Base-by-base conservation (phyloP, 192 early-diverging fungal species). In the Funneliformis mosseae region DNA sequence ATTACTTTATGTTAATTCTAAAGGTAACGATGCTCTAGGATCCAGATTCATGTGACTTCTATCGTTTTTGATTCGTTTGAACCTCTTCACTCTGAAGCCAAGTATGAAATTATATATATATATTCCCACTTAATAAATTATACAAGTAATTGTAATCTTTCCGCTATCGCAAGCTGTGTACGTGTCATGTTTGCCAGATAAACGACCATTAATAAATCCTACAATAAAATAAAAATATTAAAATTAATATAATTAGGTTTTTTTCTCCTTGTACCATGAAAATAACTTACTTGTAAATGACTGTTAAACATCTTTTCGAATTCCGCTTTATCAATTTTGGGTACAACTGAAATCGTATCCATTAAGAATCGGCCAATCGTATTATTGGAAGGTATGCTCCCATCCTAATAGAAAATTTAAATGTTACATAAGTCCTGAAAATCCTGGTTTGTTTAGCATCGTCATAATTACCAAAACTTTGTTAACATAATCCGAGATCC, bases 121-220 rank as follows among this genome's bases (percentile, higher is more conserved):
- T n/a, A n/a, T 33, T 33, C 33, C 33, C 33, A 33, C 33, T 33
- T 69, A 41, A 23, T 8, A 55, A 76, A 41, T 83, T 89, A 93
- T 77, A 92, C 85, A 82, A 96, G 87, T 69, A 91, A 88, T 80
- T 97, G 93, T 73, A 99, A 89, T 80, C 92, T 88, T 84, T 98
- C 95, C 55, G 96, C 95, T 88, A 99, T 94, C 80, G 93, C 93
- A 77, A 99, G 90, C 88, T 99, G 97, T 25, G 95, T 95, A 77
- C 96, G 91, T 39, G 97, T 97, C 83, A 99, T 93, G 88, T 97
- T 95, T 77, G 96, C 94, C 60, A 99, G 89, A 81, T 99, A 97
- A 41, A 96, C 94, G 33, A 98, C 96, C 96, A 97, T 97, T 80
- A 97, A 88, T 69, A 99, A 88, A 86, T 99, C 97, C 89, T 96